phyloP scores from a whole-genome alignment of 176 grass and related monocot genomes.

The Rhipidocladum racemiflorum region DNA sequence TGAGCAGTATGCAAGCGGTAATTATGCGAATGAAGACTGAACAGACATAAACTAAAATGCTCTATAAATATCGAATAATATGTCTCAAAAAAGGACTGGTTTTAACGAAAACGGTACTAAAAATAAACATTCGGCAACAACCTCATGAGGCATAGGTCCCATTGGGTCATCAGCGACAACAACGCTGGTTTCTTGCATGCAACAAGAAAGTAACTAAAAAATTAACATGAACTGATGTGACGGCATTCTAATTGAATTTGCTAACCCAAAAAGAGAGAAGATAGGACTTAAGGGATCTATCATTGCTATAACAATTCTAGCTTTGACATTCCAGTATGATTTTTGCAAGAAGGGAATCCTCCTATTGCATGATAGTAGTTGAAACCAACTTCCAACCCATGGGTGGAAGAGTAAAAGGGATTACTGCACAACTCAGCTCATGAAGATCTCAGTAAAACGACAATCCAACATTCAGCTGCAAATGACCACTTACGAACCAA shows the following conservation, averaged over 20 bases:
- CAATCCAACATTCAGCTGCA: constrained; percentile 19
- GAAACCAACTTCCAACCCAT: constrained; percentile 3
- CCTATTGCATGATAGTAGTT: constrained; percentile 14
- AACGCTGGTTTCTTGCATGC: too few relatives aligned
- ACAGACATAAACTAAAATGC: too few relatives aligned
- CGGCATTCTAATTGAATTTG: constrained; percentile 29
- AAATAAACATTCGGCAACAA: too few relatives aligned
- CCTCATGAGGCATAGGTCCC: too few relatives aligned
- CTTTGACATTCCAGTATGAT: constrained; percentile 27
- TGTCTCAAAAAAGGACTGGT: too few relatives aligned
- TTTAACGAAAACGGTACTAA: too few relatives aligned
- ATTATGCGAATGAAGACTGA: too few relatives aligned
- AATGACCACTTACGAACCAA: constrained; percentile 9
- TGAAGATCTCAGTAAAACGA: constrained; percentile 5
- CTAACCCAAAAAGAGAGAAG: constrained; percentile 23
- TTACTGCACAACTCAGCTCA: background rate
- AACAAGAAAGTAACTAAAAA: constrained; percentile 13
- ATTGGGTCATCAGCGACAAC: too few relatives aligned
- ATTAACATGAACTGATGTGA: constrained; percentile 30
- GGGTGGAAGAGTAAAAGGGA: constrained; percentile 16
- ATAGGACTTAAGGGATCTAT: constrained; percentile 18
- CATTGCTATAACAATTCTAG: constrained; percentile 13
- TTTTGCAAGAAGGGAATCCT: constrained; percentile 5
- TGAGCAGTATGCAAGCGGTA: too few relatives aligned
- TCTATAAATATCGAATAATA: too few relatives aligned